Evolutionary conservation across 306 rosid genomes (phyloP).

Genomic region (Cicer arietinum): DNA sequence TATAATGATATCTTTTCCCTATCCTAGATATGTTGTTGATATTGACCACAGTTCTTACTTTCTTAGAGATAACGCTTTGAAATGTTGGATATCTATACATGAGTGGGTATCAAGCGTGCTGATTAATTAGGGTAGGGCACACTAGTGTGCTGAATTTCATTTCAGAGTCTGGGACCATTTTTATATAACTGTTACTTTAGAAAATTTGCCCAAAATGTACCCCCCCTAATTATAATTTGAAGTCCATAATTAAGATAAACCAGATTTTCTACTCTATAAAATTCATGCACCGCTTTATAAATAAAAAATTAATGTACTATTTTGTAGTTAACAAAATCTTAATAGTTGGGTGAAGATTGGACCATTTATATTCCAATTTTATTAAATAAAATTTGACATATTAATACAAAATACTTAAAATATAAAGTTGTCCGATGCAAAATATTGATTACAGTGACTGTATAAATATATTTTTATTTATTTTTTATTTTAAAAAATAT

Average conservation of each 20-base stretch:
- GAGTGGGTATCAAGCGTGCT: slow-evolving; percentile 36
- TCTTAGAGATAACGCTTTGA: slow-evolving; percentile 47
- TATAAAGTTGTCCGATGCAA: neutral
- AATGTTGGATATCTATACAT: slow-evolving; percentile 28
- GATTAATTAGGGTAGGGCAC: slow-evolving; percentile 23
- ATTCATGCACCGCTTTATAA: too few relatives aligned
- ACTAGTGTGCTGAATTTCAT: neutral
- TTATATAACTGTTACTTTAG: neutral
- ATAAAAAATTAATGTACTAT: too few relatives aligned
- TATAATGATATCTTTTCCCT: neutral
- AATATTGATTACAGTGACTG: neutral
- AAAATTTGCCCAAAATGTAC: neutral
- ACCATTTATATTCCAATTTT: neutral
- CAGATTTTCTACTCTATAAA: too few relatives aligned
- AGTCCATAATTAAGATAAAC: neutral
- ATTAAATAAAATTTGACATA: neutral
- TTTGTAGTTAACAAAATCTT: neutral
- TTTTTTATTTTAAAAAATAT: too few relatives aligned
- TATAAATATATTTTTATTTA: neutral
- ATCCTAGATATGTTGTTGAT: slow-evolving; percentile 4
- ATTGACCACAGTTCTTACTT: slow-evolving; percentile 32
- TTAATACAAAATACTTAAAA: neutral
- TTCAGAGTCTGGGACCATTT: slow-evolving; percentile 35
- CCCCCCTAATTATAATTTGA: neutral
- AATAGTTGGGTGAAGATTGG: neutral